Evolutionary conservation across 495 filamentous ascomycete genomes (phyloP).

Genomic region (Aspergillus heteromorphus): DNA sequence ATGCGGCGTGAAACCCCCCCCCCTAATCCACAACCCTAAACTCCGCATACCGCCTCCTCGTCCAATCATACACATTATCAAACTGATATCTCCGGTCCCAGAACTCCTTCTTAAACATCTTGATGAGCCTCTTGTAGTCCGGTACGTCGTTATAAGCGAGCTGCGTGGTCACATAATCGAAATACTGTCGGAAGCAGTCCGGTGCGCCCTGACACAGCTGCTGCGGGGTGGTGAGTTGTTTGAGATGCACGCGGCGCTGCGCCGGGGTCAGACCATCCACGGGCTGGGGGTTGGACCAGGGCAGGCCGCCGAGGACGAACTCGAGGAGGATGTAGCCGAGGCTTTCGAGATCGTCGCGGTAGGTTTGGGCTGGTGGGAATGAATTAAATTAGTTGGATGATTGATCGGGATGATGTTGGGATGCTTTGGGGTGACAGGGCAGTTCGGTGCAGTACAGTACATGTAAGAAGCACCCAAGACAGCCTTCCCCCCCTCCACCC

Average conservation of each 20-base stretch:
- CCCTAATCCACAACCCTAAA: neutral
- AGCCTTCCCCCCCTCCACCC: neutral
- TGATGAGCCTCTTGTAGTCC: neutral
- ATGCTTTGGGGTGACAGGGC: no score
- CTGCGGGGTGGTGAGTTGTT: neutral
- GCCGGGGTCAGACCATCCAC: no score
- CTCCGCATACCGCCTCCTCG: neutral
- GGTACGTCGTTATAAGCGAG: neutral
- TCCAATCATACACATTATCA: slow-evolving; percentile 7
- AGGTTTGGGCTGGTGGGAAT: neutral
- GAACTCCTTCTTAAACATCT: neutral
- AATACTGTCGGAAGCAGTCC: neutral
- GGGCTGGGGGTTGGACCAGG: no score
- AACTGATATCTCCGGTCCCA: neutral
- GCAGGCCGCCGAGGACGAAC: slow-evolving; percentile 32
- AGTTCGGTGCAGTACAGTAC: no score
- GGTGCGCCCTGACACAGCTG: neutral
- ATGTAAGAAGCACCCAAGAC: neutral
- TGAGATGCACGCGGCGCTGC: no score
- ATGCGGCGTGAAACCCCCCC: no score
- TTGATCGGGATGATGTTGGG: no score
- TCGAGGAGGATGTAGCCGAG: slow-evolving; percentile 37
- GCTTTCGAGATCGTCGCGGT: slow-evolving; percentile 34
- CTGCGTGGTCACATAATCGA: neutral
- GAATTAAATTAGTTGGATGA: no score